phyloP scores from a whole-genome alignment of 345 rosid genomes.

The Pugionium cornutum region DNA sequence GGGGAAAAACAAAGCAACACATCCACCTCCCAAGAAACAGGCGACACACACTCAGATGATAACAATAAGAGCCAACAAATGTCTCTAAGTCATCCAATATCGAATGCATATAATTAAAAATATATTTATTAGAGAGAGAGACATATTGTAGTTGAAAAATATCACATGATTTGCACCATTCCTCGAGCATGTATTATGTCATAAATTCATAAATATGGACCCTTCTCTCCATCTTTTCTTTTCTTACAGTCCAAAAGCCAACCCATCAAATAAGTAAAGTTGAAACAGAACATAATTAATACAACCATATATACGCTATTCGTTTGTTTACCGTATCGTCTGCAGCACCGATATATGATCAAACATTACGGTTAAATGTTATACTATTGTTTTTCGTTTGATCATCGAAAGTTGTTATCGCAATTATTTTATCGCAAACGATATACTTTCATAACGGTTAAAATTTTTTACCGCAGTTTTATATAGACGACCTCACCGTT shows the following conservation, averaged over 20 bases:
- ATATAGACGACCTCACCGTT: too few species aligned
- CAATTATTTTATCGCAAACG: too few species aligned
- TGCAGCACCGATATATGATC: too few species aligned
- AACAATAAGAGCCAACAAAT: slow-evolving; percentile 38
- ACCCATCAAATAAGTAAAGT: slow-evolving; percentile 2
- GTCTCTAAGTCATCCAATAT: slow-evolving; percentile 27
- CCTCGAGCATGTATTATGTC: slow-evolving; percentile 32
- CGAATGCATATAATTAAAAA: not conserved
- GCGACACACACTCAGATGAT: slow-evolving; percentile 40
- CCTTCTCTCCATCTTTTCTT: slow-evolving; percentile 36
- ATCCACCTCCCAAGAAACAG: slow-evolving; percentile 42
- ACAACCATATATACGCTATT: too few species aligned
- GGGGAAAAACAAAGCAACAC: slow-evolving; percentile 13
- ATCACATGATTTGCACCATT: slow-evolving; percentile 43
- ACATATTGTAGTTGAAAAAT: slow-evolving; percentile 15
- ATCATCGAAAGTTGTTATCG: too few species aligned
- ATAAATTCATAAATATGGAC: slow-evolving; percentile 35
- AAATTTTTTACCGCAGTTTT: too few species aligned
- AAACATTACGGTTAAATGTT: too few species aligned
- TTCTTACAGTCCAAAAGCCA: slow-evolving; percentile 33
- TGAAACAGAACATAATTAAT: not conserved
- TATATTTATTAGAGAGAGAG: slow-evolving; percentile 12
- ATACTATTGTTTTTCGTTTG: too few species aligned
- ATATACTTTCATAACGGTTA: too few species aligned
- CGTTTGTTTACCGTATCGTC: too few species aligned